A percentile compares a stretch with the other conserved stretches of the same genome.
Conservation (phyloP, 2,329 filamentous ascomycete species). For the Trichoderma atroviride region DNA sequence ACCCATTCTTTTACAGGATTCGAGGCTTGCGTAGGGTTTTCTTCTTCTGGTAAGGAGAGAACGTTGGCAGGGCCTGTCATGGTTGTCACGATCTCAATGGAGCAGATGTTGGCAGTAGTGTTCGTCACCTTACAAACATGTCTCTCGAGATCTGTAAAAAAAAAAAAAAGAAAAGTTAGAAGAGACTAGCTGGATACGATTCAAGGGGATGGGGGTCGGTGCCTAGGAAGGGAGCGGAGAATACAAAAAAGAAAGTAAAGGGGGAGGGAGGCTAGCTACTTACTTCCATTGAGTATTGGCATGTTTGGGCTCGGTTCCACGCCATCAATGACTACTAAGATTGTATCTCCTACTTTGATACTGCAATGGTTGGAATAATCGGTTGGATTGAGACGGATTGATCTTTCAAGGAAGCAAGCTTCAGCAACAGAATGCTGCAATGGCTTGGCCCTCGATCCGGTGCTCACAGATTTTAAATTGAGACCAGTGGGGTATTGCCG, state of each 20-base stretch:
- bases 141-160: conserved; percentile 11
- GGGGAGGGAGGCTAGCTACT: neutral
- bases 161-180: neutral
- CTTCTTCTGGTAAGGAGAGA: neutral
- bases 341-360: conserved; percentile 4
- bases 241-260: neutral
- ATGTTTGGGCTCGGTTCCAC: neutral
- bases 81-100: conserved; percentile 9
- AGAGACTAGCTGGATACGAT: no score
- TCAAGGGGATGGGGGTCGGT: neutral
- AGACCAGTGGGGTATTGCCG: conserved; percentile 51
- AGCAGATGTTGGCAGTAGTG: neutral
- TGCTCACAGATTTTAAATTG: conserved; percentile 39
- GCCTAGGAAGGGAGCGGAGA: neutral
- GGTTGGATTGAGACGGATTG: neutral
- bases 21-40: conserved; percentile 9
- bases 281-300: conserved; percentile 10
- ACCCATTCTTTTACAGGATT: conserved; percentile 25
- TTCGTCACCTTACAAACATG: conserved; percentile 18
- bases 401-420: conserved; percentile 9
- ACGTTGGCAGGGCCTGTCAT: conserved; percentile 1
- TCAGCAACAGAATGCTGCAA: conserved; percentile 2
- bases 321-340: conserved; percentile 11
- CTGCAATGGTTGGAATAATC: neutral
- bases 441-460: neutral